A percentile compares a stretch with the other conserved stretches of the same genome.
Conservation (phyloP, 2,329 filamentous ascomycete genomes). For the Phialocephala subalpina region DNA sequence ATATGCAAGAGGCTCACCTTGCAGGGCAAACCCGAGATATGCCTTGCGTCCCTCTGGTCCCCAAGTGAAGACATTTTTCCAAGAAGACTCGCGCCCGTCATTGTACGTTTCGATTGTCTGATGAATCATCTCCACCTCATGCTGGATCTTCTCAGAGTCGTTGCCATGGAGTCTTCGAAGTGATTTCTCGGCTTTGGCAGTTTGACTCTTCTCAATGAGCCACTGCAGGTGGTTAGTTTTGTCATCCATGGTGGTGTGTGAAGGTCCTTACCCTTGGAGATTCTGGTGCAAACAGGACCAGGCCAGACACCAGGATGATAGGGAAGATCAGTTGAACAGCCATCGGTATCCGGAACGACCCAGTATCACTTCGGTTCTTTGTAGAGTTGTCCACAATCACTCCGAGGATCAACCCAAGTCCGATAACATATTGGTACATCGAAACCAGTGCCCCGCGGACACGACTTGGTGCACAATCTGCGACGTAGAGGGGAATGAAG, state of each 20-base stretch:
- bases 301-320: not conserved
- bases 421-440: constrained; percentile 9
- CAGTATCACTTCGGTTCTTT: constrained; percentile 4
- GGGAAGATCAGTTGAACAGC: constrained; percentile 10
- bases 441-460: constrained; percentile 6
- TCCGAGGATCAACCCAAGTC: constrained; percentile 5
- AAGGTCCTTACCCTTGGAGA: not conserved
- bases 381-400: not conserved
- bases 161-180: constrained; percentile 4
- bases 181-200: not conserved
- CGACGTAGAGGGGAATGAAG: constrained; percentile 7
- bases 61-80: not conserved
- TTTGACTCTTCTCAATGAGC: not conserved
- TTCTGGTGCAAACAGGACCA: not conserved
- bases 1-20: not conserved
- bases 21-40: constrained; percentile 10
- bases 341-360: constrained; percentile 2
- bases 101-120: constrained; percentile 4
- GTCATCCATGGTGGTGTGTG: not conserved
- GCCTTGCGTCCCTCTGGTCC: constrained; percentile 5
- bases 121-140: constrained; percentile 2
- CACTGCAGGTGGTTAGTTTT: not conserved
- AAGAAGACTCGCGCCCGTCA: not conserved
- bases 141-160: not conserved
- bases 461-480: constrained; percentile 3